A percentile compares a stretch with the other conserved stretches of the same genome.
These are phyloP conservation scores for Aspergillus fumigatus DNA, from an alignment of 2,329 filamentous ascomycete species.

Conservation along the genomic window DNA sequence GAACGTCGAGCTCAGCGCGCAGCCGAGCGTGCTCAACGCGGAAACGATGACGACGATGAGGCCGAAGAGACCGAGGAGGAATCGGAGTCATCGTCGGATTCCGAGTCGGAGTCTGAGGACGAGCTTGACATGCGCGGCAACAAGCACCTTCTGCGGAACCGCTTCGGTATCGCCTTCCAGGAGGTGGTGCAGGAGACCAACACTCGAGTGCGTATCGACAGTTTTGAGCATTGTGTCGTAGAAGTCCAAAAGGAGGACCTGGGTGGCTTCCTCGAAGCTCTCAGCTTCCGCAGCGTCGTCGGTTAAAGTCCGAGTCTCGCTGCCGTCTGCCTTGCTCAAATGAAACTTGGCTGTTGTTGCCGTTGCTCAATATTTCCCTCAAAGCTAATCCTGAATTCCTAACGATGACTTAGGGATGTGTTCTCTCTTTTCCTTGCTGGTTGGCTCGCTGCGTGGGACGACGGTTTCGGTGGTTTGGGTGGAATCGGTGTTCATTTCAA, in stretches of 20 bases:
- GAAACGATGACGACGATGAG: constrained; percentile 55
- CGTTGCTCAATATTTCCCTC: neutral
- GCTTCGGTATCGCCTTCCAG: constrained; percentile 92
- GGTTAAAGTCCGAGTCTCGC: constrained; percentile 34
- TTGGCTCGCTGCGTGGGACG: constrained; percentile 8
- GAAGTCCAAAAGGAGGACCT: constrained; percentile 97
- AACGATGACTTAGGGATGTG: constrained; percentile 4
- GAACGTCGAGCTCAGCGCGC: constrained; percentile 59
- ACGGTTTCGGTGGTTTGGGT: constrained; percentile 5
- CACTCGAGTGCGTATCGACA: constrained; percentile 85
- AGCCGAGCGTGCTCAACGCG: constrained; percentile 47
- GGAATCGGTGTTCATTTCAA: constrained; percentile 6
- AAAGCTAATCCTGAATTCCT: constrained; percentile 1
- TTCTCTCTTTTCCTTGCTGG: constrained; percentile 1
- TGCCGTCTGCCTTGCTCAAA: neutral
- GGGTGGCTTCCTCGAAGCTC: constrained; percentile 78
- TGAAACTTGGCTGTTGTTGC: constrained; percentile 1
- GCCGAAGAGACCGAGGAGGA: constrained; percentile 55
- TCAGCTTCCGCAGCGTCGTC: constrained; percentile 86
- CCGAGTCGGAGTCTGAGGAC: constrained; percentile 52
- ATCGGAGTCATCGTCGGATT: constrained; percentile 30
- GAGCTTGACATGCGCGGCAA: constrained; percentile 52
- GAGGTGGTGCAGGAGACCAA: constrained; percentile 90
- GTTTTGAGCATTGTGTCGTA: constrained; percentile 94
- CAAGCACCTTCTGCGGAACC: constrained; percentile 72